Evolutionary conservation across 2,329 filamentous ascomycete species (phyloP), one percentile per base, ranked within the genome.

Genomic region (Aspergillus aculeatinus): DNA sequence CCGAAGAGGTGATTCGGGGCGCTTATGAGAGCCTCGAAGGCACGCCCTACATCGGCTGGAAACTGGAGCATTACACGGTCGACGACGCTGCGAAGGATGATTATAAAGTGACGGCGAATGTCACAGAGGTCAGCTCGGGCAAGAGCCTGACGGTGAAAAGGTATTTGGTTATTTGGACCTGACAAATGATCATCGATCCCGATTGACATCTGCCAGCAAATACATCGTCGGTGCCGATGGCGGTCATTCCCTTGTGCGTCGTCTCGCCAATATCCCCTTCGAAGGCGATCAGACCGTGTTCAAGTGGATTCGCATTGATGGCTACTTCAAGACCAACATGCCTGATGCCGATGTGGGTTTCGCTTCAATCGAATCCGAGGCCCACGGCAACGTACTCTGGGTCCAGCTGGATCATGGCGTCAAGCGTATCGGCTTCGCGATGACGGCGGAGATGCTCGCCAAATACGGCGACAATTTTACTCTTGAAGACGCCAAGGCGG

Each of bases 1-100:
- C 82, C 6, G 83, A 85, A 65, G 79, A 81, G 12, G 80, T 85
- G 48, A 81, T 85, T 55, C 76, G 82, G 4, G 52, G n/a, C 6
- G 50, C 42, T 2, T 49, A 55, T 48, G 27, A 29, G 27, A 29
- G 27, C 27, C 27, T 29, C 27, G 27, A 7, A 29, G 2, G 27
- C 2, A 29, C 2, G 27, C 27, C 27, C 1, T 29, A 29, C 7
- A 29, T 29, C 7, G 27, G 27, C 1, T 29, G 27, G 27, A 29
- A 29, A 29, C 9, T 29, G 27, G 27, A 29, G 0, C 0, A 29
- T 29, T 29, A 2, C 27, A 1, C 1, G 6, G 27, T 29, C 7
- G 27, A 29, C 0, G 7, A 29, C 27, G 27, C 27, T 29, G 27
- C 27, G 6, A 29, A 29, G 27, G 7, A 29, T 29, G 27, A 29